Evolutionary conservation across 2,329 filamentous ascomycete genomes (phyloP).

Genomic region (Knoxdaviesia capensis): DNA sequence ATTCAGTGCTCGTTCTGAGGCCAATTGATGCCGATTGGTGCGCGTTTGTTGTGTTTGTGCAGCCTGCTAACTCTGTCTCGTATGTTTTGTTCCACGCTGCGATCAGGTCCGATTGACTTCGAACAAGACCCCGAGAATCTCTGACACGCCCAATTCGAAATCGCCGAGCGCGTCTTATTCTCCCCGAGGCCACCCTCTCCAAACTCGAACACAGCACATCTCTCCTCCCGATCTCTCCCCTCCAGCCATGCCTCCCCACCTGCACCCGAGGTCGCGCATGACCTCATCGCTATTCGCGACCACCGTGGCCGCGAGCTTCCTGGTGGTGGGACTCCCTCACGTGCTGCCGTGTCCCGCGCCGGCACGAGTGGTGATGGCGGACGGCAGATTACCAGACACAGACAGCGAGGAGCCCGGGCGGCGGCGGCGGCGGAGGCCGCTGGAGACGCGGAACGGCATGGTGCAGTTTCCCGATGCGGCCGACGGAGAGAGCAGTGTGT

Average conservation of each 20-base stretch:
- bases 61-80: too few relatives aligned
- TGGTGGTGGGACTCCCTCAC: slow-evolving; percentile 82
- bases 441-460: slow-evolving; percentile 20
- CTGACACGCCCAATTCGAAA: too few relatives aligned
- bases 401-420: slow-evolving; percentile 16
- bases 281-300: slow-evolving; percentile 89
- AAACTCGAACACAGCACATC: too few relatives aligned
- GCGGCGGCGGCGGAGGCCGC: slow-evolving; percentile 21
- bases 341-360: slow-evolving; percentile 79
- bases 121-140: too few relatives aligned
- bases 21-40: too few relatives aligned
- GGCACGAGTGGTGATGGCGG: slow-evolving; percentile 51
- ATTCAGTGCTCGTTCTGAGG: too few relatives aligned
- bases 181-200: too few relatives aligned
- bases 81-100: too few relatives aligned
- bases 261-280: slow-evolving; percentile 83
- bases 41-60: too few relatives aligned
- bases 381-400: too few relatives aligned
- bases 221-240: background rate
- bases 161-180: too few relatives aligned
- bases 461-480: slow-evolving; percentile 24
- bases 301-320: slow-evolving; percentile 75
- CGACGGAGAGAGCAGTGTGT: slow-evolving; percentile 13
- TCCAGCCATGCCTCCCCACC: slow-evolving; percentile 55
- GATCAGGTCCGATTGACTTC: too few relatives aligned